Conservation (phyloP, 768 basidiomycete species). For the Daedaleopsis sinensis region DNA sequence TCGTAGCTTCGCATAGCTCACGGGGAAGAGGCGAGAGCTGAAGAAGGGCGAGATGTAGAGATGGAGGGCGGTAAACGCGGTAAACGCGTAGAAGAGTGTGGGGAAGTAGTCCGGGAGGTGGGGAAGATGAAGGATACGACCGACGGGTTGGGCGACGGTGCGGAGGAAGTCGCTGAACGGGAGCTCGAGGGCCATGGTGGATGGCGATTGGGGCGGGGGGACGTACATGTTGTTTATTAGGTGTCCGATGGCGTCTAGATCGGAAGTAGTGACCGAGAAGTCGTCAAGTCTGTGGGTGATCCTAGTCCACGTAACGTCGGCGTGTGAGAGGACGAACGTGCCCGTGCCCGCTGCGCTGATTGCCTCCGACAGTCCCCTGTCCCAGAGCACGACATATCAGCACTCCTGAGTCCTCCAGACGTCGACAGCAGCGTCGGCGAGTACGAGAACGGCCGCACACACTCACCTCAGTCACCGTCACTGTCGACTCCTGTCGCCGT, state of each 20-base stretch:
- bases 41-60: slow-evolving; percentile 57
- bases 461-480: not conserved
- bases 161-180: slow-evolving; percentile 22
- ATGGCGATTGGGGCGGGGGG: slow-evolving; percentile 1
- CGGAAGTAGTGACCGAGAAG: slow-evolving; percentile 9
- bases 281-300: not conserved
- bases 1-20: slow-evolving; percentile 49
- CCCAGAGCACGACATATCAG: too few relatives aligned
- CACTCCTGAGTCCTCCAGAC: not conserved
- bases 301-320: not conserved
- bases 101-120: slow-evolving; percentile 59
- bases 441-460: not conserved
- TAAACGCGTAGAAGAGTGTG: slow-evolving; percentile 54
- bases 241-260: slow-evolving; percentile 10
- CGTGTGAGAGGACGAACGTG: not conserved
- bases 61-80: slow-evolving; percentile 62
- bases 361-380: not conserved
- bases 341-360: not conserved
- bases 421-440: not conserved
- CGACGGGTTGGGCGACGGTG: slow-evolving; percentile 23
- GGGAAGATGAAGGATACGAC: slow-evolving; percentile 47
- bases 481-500: not conserved
- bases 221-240: slow-evolving; percentile 18
- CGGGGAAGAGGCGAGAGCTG: slow-evolving; percentile 49
- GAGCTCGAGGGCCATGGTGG: slow-evolving; percentile 13